phyloP scores from a whole-genome alignment of 768 basidiomycete genomes.

The Sarcodon aspratus region DNA sequence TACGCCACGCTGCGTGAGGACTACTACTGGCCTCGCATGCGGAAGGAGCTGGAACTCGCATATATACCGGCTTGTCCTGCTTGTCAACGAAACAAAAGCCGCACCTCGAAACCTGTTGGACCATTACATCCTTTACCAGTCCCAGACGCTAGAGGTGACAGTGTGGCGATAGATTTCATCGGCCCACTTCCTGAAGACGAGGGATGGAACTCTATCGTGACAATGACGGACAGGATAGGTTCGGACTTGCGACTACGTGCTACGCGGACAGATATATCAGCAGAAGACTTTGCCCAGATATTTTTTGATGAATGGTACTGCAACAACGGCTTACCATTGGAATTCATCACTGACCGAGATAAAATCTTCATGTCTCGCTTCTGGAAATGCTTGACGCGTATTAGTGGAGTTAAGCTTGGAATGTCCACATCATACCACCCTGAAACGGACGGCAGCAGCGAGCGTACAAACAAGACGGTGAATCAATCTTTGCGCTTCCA shows the following conservation, averaged over 20 bases:
- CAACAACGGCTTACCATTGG: conserved; percentile 15
- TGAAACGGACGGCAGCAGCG: conserved; percentile 23
- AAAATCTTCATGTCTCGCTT: conserved; percentile 21
- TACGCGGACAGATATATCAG: conserved; percentile 2
- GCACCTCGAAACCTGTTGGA: conserved; percentile 9
- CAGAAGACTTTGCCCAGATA: conserved; percentile 8
- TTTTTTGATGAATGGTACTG: conserved; percentile 20
- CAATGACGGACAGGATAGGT: conserved; percentile 12
- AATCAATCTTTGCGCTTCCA: conserved; percentile 12
- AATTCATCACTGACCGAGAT: conserved; percentile 22
- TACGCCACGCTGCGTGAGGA: no score
- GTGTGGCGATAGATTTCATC: conserved; percentile 19
- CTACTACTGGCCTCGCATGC: conserved; percentile 20
- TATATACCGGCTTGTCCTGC: conserved; percentile 21
- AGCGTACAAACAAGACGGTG: conserved; percentile 18
- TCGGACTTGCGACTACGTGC: conserved; percentile 8
- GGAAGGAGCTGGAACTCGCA: conserved; percentile 12
- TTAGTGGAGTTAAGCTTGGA: conserved; percentile 16
- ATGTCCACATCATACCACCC: conserved; percentile 25
- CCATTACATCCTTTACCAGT: conserved; percentile 14
- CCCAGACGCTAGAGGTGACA: conserved; percentile 10
- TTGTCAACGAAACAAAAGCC: conserved; percentile 24
- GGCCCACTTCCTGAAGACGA: conserved; percentile 16
- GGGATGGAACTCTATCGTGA: conserved; percentile 14
- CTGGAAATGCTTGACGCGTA: conserved; percentile 17